Base-by-base conservation (phyloP, 139 green algal species). In the Mesotaenium endlicherianum region DNA sequence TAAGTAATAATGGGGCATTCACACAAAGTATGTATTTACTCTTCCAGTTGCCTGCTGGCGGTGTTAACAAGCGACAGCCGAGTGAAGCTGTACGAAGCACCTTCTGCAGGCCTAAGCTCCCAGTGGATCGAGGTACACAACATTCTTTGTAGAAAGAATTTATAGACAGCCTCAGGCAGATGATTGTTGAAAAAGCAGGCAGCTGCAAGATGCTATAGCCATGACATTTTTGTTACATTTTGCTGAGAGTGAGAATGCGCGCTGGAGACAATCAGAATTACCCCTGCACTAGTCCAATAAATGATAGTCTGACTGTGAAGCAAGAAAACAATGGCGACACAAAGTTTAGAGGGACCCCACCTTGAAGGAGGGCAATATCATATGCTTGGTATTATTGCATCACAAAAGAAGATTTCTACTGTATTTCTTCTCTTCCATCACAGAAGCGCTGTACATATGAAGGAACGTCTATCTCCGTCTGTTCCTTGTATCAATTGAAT, bases 21-120 rank as follows among this genome's bases (percentile, higher is more conserved):
- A n/a, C 5, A 6, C 8, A 5, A 14, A 40, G 20, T 64, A 64
- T 20, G 50, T 64, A 20, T 64, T 64, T 20, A 26, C 26, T 64
- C 26, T 64, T 64, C 50, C 60, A 72, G 60, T 47, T 72, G 60
- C 43, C 43, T 72, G 60, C 11, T 72, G 60, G 60, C 60, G 43
- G 60, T 72, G 43, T 72, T 36, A 36, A 72, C 60, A 72, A 72
- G 36, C 11, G 60, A 72, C 60, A n/a, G 6, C 17, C 60, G 60
- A 72, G 11, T 72, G 11, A 72, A 72, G 60, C 60, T 72, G 36
- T 72, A 72, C 43, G 36, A 11, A 38, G 60, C 60, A 6, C 60
- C 60, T 40, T 72, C 41, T 72, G 60, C 11, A 6, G 60, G 43
- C 8, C 41, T 72, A 47, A 38, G 60, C 60, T 47, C 36, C 43